Evolutionary conservation across 1,284 basidiomycete genomes (phyloP).

Genomic region (Microbotryum saponariae): DNA sequence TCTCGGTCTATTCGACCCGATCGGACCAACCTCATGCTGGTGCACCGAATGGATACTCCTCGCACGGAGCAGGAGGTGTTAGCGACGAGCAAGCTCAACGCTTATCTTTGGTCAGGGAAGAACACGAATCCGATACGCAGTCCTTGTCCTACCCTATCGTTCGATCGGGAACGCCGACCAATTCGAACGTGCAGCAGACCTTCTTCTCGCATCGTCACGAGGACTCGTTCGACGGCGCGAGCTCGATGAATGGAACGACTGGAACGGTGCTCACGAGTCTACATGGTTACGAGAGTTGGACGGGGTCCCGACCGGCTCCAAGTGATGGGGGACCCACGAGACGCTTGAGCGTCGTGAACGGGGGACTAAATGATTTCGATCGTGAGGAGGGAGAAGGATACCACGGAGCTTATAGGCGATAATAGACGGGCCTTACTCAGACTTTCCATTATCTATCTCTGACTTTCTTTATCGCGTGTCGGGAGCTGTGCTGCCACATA

Average conservation of each 20-base stretch:
- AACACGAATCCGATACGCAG: too few species aligned
- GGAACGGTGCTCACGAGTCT: constrained; percentile 2
- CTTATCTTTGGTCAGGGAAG: too few species aligned
- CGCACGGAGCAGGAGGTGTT: too few species aligned
- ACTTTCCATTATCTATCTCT: too few species aligned
- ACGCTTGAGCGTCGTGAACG: constrained; percentile 22
- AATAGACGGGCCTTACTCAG: too few species aligned
- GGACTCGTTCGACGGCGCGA: background rate
- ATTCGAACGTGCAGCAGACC: constrained; percentile 32
- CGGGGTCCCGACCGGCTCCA: background rate
- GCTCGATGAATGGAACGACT: background rate
- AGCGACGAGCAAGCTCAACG: too few species aligned
- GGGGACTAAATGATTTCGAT: constrained; percentile 5
- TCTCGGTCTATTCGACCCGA: too few species aligned
- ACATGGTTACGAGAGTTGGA: constrained; percentile 2
- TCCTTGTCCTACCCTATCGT: background rate
- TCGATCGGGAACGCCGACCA: constrained; percentile 30
- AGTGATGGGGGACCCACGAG: constrained; percentile 9
- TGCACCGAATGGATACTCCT: too few species aligned
- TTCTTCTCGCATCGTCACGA: constrained; percentile 14
- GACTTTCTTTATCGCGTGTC: too few species aligned
- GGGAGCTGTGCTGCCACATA: too few species aligned
- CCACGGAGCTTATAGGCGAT: too few species aligned
- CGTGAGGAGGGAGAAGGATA: background rate
- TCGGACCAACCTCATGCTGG: too few species aligned